Base-by-base conservation (phyloP, 1,284 basidiomycete species). In the Moesziomyces sp. region DNA sequence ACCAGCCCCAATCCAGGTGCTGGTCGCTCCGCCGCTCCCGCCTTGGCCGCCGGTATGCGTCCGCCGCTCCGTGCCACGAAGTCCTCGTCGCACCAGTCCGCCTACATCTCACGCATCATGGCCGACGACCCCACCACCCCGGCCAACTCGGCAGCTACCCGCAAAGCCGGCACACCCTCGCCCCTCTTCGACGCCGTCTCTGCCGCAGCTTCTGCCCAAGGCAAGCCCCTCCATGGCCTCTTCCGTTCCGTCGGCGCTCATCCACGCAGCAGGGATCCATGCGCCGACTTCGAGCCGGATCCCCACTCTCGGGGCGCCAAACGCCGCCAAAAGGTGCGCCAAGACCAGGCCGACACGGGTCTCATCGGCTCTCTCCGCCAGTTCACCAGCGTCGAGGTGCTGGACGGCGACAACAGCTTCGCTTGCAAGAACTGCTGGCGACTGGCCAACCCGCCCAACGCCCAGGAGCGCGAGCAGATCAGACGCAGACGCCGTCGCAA, bases 371-470 rank as follows among this genome's bases (percentile, higher is more conserved):
- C 92, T 68, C 85, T 97, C 63, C 87, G 90, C 65, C 88, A 91
- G 84, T 97, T 97, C 84, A 97, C 93, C 0, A 87, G 90, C 4
- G 93, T 96, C 21, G 94, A 97, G 81, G 89, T 93, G 8, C 86
- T 97, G 30, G 93, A 97, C 74, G 93, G 93, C 0, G 93, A 96
- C 75, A 97, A 97, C 79, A 91, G 91, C 86, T 95, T 97, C 67
- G 93, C 93, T 0, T 97, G 94, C 84, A 88, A 92, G 76, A 88
- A 91, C 59, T 97, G 94, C 85, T 97, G 94, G 94, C 93, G 93
- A 85, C 89, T 91, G 48, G 89, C 88, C 46, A 89, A 93, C 77
- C 91, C 91, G 18, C 75, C 72, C 7, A 65, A 66, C 14, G 66
- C 67, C 8, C 68, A 65, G 42, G 77, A 78, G 43, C 46, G 69